Evolutionary conservation across 148 eudicot genomes (phyloP).

Genomic region (Simmondsia chinensis): DNA sequence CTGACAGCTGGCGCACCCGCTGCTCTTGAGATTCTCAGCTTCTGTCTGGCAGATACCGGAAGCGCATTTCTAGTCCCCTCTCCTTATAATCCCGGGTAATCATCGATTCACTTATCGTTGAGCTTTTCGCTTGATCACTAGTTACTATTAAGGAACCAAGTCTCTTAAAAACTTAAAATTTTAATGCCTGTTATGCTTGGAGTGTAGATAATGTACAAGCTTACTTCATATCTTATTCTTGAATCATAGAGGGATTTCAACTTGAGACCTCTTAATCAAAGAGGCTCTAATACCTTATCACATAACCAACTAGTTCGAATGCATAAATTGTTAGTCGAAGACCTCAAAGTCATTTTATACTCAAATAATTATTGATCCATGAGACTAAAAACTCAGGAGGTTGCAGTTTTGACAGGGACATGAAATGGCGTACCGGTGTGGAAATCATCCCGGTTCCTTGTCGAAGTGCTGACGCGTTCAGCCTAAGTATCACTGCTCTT

Average conservation of each 20-base stretch:
- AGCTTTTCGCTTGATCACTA: not conserved
- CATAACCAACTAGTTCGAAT: no score
- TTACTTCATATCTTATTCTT: no score
- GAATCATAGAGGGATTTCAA: no score
- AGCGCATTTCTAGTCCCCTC: slow-evolving; percentile 94
- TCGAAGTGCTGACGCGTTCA: slow-evolving; percentile 81
- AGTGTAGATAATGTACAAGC: no score
- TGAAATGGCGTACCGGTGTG: slow-evolving; percentile 87
- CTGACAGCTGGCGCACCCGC: slow-evolving; percentile 60
- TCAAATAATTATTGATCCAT: not conserved
- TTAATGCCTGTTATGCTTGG: no score
- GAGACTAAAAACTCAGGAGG: slow-evolving; percentile 6
- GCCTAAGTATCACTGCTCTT: slow-evolving; percentile 45
- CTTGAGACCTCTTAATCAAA: no score
- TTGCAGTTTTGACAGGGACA: slow-evolving; percentile 72
- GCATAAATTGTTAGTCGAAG: no score
- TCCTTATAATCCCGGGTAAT: slow-evolving; percentile 81
- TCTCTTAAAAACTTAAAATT: no score
- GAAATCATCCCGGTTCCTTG: slow-evolving; percentile 89
- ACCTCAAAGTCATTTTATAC: no score
- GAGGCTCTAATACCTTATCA: no score
- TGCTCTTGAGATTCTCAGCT: slow-evolving; percentile 77
- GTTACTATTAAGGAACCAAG: no score
- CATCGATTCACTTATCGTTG: not conserved
- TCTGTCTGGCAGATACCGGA: slow-evolving; percentile 84